A percentile compares a stretch with the other conserved stretches of the same genome.
These are phyloP conservation scores for Colletotrichum magnum DNA, from an alignment of 2,329 filamentous ascomycete genomes.

Conservation along the genomic window DNA sequence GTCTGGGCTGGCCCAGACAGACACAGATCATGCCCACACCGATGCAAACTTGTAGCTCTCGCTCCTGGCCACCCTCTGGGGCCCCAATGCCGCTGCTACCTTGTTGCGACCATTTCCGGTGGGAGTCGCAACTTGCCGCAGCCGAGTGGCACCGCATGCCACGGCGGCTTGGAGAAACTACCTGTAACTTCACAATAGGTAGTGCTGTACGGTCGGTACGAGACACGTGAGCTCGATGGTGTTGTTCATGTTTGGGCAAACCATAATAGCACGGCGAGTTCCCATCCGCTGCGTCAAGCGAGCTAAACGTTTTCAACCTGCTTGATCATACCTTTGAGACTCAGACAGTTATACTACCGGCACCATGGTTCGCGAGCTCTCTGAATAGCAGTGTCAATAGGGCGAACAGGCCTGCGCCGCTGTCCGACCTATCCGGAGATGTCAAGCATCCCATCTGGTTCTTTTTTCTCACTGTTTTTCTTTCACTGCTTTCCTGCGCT, in stretches of 20 bases:
- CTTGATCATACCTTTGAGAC: neutral
- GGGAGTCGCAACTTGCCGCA: neutral
- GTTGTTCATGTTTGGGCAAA: neutral
- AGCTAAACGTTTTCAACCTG: neutral
- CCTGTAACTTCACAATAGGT: neutral
- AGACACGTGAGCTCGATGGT: neutral
- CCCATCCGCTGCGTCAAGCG: conserved; percentile 2
- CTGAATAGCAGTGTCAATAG: neutral
- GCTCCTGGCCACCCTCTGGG: conserved; percentile 9
- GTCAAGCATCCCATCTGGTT: neutral
- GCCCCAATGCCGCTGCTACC: conserved; percentile 19
- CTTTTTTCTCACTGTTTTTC: neutral
- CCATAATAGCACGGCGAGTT: conserved; percentile 21
- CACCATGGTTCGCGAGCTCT: neutral
- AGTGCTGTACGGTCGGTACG: too few relatives aligned
- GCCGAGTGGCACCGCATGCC: conserved; percentile 4
- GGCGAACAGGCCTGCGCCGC: neutral
- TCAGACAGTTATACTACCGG: neutral
- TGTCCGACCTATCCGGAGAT: neutral
- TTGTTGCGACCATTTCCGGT: conserved; percentile 20
- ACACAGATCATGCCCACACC: conserved; percentile 34
- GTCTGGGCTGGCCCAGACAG: conserved; percentile 30
- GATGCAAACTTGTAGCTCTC: conserved; percentile 22
- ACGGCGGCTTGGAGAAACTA: conserved; percentile 20
- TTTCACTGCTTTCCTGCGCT: neutral